These are phyloP conservation scores for Neckera pumila DNA, from an alignment of 225 moss, liverwort and hornwort genomes.

Conservation along the genomic window DNA sequence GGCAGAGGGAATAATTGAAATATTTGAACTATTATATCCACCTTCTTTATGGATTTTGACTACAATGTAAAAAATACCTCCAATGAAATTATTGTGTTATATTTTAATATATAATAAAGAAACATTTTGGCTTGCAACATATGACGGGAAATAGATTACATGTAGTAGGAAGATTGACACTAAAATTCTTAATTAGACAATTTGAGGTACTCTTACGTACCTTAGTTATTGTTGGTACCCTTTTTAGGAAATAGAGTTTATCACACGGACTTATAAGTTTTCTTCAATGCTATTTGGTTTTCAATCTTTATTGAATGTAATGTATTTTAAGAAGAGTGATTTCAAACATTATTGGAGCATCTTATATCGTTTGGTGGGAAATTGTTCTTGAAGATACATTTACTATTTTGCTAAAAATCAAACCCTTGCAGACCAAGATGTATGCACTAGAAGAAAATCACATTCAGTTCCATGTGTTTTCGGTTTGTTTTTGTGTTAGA, in stretches of 20 bases:
- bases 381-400: not conserved
- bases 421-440: not conserved
- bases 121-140: accelerated
- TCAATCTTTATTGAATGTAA: not conserved
- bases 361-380: not conserved
- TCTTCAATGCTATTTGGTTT: not conserved
- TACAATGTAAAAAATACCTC: not conserved
- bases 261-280: accelerated
- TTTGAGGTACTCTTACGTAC: too few species aligned
- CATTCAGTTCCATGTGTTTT: too few species aligned
- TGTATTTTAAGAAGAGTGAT: too few species aligned
- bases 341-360: not conserved
- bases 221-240: accelerated
- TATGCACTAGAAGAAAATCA: too few species aligned
- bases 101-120: not conserved
- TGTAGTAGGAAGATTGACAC: too few species aligned
- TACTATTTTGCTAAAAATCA: not conserved
- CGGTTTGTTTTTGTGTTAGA: too few species aligned
- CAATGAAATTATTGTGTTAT: not conserved
- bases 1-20: too few species aligned
- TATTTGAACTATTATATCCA: not conserved
- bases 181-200: too few species aligned
- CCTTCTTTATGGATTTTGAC: not conserved
- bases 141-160: accelerated
- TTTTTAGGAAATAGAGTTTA: accelerated